A percentile compares a stretch with the other conserved stretches of the same genome.
Conservation (phyloP, 116 monocot species). For the Trichopus zeylanicus region DNA sequence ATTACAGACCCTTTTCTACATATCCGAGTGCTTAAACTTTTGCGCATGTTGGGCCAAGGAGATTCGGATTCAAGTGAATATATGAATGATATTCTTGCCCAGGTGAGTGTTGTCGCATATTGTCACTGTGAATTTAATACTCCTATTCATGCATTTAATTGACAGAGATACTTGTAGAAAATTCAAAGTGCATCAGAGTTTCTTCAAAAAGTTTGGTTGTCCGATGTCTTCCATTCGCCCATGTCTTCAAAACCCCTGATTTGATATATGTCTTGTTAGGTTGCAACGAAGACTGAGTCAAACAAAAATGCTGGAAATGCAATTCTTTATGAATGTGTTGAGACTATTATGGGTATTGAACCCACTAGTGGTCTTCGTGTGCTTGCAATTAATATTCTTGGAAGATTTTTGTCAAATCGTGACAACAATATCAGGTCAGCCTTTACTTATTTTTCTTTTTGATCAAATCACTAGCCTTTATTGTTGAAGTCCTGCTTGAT, state of each 20-base stretch:
- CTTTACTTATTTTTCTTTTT: conserved; percentile 7
- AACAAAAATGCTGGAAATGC: conserved; percentile 99
- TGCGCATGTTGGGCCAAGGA: conserved; percentile 76
- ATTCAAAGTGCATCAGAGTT: too few species aligned
- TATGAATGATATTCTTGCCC: conserved; percentile 99
- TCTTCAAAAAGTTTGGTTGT: too few species aligned
- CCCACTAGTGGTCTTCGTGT: conserved; percentile 95
- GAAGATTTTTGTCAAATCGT: conserved; percentile 95
- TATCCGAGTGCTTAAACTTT: conserved; percentile 71
- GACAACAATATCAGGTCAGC: conserved; percentile 96
- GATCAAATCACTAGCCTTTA: too few species aligned
- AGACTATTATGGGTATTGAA: conserved; percentile 99
- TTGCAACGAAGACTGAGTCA: conserved; percentile 96
- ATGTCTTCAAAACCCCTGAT: background rate
- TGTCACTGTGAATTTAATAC: background rate
- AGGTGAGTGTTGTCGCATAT: conserved; percentile 35
- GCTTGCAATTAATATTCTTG: conserved; percentile 96
- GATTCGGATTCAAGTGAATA: conserved; percentile 87
- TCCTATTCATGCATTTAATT: too few species aligned
- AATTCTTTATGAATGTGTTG: conserved; percentile 98
- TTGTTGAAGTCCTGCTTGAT: too few species aligned
- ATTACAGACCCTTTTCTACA: conserved; percentile 87
- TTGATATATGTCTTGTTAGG: conserved; percentile 30
- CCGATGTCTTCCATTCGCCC: too few species aligned
- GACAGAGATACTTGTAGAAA: too few species aligned